Base-by-base conservation (phyloP, 306 rosid genomes). In the Cajanus cajan region DNA sequence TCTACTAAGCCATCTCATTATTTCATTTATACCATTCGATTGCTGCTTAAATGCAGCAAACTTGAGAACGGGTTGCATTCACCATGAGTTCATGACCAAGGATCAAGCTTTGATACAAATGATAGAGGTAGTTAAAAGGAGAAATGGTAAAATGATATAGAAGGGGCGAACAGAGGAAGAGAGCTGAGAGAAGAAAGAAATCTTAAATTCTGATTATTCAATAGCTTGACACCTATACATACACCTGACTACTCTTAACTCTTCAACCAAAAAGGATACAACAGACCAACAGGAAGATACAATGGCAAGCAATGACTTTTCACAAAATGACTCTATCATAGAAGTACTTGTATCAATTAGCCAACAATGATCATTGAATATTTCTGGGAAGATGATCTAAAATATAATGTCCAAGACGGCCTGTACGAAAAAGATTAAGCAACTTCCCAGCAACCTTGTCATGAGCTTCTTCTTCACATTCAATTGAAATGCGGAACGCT, bases 401-500 rank as follows among this genome's bases (percentile, higher is more conserved):
- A 66, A 90, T 79, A 66, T 89, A 90, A 71, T 85, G 91, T 57
- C 97, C 96, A 44, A 94, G 89, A 45, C 98, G 89, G 43, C 98
- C 96, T 3, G 94, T 89, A 43, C 90, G 97, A 68, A 82, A 92
- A 68, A 92, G 96, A 87, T 92, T 87, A 74, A 94, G 80, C 67
- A 94, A 73, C 83, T 90, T 92, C 19, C 82, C 73, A 19, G 90
- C 89, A 44, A 86, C 90, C 85, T 85, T 88, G 79, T 55, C 69
- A 82, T 77, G 48, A 43, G 86, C 82, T 33, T 80, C 80, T 62
- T 85, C 87, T 48, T 33, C 41, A 78, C 43, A 52, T 70, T 89
- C 89, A 58, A 13, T 8, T 37, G 84, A 78, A 82, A 94, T 54
- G n/a, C 70, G 87, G 77, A 94, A 87, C 51, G 82, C 85, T 80